phyloP scores from a whole-genome alignment of 352 stramenopile genomes.

The Thalassiosira livingstoniorum region DNA sequence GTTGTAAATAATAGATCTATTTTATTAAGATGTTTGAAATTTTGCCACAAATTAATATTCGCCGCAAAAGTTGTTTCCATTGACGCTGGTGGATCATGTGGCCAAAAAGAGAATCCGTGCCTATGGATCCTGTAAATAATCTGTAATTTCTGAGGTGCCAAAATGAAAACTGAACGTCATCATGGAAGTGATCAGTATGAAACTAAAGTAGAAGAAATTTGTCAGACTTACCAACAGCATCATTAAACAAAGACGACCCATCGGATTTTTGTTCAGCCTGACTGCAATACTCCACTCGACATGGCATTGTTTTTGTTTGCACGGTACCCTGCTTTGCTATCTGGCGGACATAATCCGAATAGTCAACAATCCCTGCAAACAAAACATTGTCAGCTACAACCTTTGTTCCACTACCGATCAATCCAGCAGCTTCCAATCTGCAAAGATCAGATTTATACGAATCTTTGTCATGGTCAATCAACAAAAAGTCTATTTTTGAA shows the following conservation, averaged over 20 bases:
- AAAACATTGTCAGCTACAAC: conserved; percentile 85
- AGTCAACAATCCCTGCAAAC: conserved; percentile 77
- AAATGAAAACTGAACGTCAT: background rate
- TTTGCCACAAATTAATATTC: too few species aligned
- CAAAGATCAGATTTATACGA: conserved; percentile 76
- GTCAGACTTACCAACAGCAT: conserved; percentile 51
- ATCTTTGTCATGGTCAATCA: conserved; percentile 86
- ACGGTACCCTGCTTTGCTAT: conserved; percentile 59
- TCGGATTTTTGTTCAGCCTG: background rate
- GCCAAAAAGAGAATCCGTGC: too few species aligned
- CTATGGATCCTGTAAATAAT: conserved; percentile 53
- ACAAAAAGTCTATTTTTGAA: conserved; percentile 72
- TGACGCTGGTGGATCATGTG: too few species aligned
- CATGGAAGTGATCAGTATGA: background rate
- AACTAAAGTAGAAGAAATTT: background rate
- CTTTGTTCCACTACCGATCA: conserved; percentile 59
- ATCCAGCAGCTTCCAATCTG: conserved; percentile 61
- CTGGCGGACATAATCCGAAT: conserved; percentile 68
- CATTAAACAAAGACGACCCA: background rate
- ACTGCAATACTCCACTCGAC: conserved; percentile 68
- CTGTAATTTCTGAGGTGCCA: conserved; percentile 47
- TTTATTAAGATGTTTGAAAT: too few species aligned
- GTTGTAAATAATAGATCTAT: too few species aligned
- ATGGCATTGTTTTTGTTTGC: conserved; percentile 56
- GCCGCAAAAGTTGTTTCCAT: too few species aligned